A percentile compares a stretch with the other conserved stretches of the same genome.
Evolutionary conservation across 2,329 filamentous ascomycete genomes (phyloP).

Genomic region (Colletotrichum scovillei): DNA sequence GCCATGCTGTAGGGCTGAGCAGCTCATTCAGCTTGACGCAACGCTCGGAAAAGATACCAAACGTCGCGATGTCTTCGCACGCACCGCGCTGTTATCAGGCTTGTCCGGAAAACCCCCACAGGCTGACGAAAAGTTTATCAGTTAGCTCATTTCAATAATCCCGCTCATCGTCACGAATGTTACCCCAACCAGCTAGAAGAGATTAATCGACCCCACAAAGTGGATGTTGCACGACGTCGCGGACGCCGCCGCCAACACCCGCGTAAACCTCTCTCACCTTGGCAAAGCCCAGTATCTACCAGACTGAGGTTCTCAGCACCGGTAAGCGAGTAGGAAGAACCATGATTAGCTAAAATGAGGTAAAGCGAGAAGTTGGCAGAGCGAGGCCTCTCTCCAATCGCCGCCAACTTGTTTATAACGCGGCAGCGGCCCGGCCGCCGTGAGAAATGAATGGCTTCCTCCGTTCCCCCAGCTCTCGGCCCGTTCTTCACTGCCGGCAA

Average conservation of each 20-base stretch:
- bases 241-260: slow-evolving; percentile 13
- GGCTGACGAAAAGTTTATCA: slow-evolving; percentile 16
- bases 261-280: slow-evolving; percentile 2
- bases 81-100: not conserved
- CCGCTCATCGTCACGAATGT: slow-evolving; percentile 25
- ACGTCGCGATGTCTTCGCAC: not conserved
- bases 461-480: slow-evolving; percentile 10
- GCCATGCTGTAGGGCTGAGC: slow-evolving; percentile 17
- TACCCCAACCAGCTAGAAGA: slow-evolving; percentile 13
- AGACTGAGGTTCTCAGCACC: not conserved
- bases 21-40: slow-evolving; percentile 10
- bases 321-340: slow-evolving; percentile 29
- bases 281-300: slow-evolving; percentile 15
- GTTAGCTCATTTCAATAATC: slow-evolving; percentile 25
- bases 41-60: not conserved
- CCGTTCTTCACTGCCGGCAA: slow-evolving; percentile 17
- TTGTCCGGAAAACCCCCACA: not conserved
- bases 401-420: slow-evolving; percentile 16
- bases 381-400: not conserved
- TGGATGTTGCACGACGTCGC: slow-evolving; percentile 34
- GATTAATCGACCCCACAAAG: slow-evolving; percentile 29
- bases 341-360: slow-evolving; percentile 4
- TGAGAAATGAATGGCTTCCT: not conserved
- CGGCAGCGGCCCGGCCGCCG: slow-evolving; percentile 13
- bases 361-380: not conserved